These are phyloP conservation scores for Ascomycota sp. DNA, from an alignment of 2,329 filamentous ascomycete genomes.

Conservation along the genomic window DNA sequence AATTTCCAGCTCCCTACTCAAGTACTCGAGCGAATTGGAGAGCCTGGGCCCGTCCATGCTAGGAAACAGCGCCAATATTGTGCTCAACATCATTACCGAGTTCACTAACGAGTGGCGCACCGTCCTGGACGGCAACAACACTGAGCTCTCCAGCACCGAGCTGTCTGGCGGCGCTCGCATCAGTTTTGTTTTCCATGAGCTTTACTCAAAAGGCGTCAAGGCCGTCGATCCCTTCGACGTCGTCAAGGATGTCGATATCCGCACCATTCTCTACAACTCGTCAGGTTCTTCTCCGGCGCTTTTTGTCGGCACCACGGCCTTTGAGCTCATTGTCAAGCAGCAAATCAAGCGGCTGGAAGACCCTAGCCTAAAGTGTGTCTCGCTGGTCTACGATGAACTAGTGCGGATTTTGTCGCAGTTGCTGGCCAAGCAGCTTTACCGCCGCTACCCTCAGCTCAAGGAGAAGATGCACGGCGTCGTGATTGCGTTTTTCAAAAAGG, in stretches of 20 bases:
- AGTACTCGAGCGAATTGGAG: conserved; percentile 67
- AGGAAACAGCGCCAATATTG: conserved; percentile 87
- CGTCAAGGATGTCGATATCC: conserved; percentile 93
- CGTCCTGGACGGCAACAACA: conserved; percentile 89
- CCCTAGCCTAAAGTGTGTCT: conserved; percentile 91
- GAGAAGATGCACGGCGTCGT: conserved; percentile 92
- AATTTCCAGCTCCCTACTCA: conserved; percentile 82
- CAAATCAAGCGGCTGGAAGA: conserved; percentile 95
- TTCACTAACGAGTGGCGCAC: conserved; percentile 97
- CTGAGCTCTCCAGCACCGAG: conserved; percentile 83
- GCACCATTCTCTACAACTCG: conserved; percentile 94
- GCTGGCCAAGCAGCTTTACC: conserved; percentile 72
- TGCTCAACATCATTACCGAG: conserved; percentile 96
- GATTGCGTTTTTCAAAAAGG: conserved; percentile 90
- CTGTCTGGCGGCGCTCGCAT: conserved; percentile 94
- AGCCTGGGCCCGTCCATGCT: conserved; percentile 84
- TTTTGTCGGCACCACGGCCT: conserved; percentile 95
- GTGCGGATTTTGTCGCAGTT: conserved; percentile 87
- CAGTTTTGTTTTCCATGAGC: conserved; percentile 96
- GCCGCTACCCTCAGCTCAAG: conserved; percentile 82
- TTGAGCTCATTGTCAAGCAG: conserved; percentile 95
- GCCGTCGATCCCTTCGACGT: conserved; percentile 93
- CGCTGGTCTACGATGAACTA: conserved; percentile 89
- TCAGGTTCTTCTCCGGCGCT: conserved; percentile 94
- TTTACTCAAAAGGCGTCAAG: conserved; percentile 95